phyloP scores from a whole-genome alignment of 2,329 filamentous ascomycete genomes.

The Apiospora koreana region DNA sequence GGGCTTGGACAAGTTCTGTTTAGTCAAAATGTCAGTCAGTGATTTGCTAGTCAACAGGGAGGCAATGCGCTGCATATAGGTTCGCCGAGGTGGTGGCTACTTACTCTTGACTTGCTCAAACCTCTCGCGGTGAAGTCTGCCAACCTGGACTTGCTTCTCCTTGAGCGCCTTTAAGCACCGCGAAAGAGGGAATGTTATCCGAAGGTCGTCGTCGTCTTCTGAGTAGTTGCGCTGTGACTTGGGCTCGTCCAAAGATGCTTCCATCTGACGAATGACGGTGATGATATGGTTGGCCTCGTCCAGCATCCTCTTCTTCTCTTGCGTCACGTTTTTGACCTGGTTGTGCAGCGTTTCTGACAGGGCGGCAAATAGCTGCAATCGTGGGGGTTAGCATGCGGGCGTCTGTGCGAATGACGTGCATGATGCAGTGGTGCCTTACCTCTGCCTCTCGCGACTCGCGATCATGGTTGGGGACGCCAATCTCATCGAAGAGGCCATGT shows the following conservation, averaged over 20 bases:
- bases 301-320: slow-evolving; percentile 87
- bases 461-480: slow-evolving; percentile 92
- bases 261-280: slow-evolving; percentile 89
- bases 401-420: slow-evolving; percentile 18
- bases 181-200: slow-evolving; percentile 80
- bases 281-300: slow-evolving; percentile 87
- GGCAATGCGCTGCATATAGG: neutral
- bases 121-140: slow-evolving; percentile 82
- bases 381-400: slow-evolving; percentile 11
- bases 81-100: slow-evolving; percentile 32
- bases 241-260: slow-evolving; percentile 79
- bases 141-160: slow-evolving; percentile 81
- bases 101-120: slow-evolving; percentile 94
- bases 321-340: slow-evolving; percentile 80
- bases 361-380: slow-evolving; percentile 77
- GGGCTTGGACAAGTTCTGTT: slow-evolving; percentile 84
- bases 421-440: slow-evolving; percentile 52
- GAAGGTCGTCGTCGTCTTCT: slow-evolving; percentile 60
- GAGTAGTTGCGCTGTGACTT: slow-evolving; percentile 63
- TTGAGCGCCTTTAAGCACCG: slow-evolving; percentile 78
- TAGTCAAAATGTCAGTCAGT: neutral
- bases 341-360: slow-evolving; percentile 90
- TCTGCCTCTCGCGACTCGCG: slow-evolving; percentile 87
- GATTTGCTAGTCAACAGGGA: slow-evolving; percentile 15
- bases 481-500: slow-evolving; percentile 95